Base-by-base conservation (phyloP, 768 basidiomycete genomes). In the Cystobasidiopsis lactophilus region DNA sequence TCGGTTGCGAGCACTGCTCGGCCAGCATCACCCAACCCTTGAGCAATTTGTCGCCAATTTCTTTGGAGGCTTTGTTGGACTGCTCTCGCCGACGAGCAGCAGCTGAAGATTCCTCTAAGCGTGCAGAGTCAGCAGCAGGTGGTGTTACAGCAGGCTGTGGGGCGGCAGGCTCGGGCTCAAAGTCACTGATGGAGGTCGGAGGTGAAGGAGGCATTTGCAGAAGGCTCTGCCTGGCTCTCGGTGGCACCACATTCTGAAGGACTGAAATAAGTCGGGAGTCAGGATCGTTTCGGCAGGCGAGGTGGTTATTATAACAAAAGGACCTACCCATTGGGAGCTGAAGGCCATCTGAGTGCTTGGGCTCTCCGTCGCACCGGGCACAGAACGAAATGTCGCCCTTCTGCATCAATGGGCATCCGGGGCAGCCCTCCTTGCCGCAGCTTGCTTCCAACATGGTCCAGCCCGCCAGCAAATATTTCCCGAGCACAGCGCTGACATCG, bases 1-100 rank as follows among this genome's bases (percentile, higher is more conserved):
- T 64, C 3, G 63, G 58, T 59, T 75, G 79, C 0, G 76, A 75
- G 62, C 85, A 88, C 67, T 85, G 82, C 35, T 86, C 82, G 23
- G 73, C 82, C n/a, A 88, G 71, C 80, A 88, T 82, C 0, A 85
- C 77, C 82, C 82, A 88, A 38, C 81, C 85, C 60, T 76, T 77
- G 43, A 88, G 67, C 54, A 88, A 69, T 24, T 77, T 74, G 57
- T 75, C 78, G 40, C 81, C 85, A 29, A 88, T 82, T 61, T 80
- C 80, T 48, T 77, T 67, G 2, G 83, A 82, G 16, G 85, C 85
- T 38, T 66, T 68, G 63, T 88, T 84, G 2, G 82, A 83, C 65
- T 86, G 84, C 54, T 78, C 76, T 50, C 85, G 75, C 29, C 85
- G 74, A 33, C 74, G 75, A 23, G 76, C 67, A 23, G 71, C 73